These are phyloP conservation scores for Vishniacozyma victoriae DNA, from an alignment of 768 basidiomycete species.

Conservation along the genomic window DNA sequence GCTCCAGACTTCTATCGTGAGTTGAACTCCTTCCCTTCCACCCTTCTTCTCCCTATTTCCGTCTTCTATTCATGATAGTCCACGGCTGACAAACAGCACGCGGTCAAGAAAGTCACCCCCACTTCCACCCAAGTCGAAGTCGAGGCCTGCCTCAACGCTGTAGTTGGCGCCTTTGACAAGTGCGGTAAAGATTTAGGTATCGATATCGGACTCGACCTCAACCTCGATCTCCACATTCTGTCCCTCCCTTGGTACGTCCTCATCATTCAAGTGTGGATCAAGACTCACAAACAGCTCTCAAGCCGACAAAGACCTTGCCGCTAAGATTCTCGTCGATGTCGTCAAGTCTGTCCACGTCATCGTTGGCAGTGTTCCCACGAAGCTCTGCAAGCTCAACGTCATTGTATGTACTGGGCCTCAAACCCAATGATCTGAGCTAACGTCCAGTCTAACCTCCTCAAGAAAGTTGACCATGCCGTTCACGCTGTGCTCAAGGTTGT, in stretches of 20 bases:
- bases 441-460: slow-evolving; percentile 1
- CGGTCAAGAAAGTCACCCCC: slow-evolving; percentile 2
- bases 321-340: slow-evolving; percentile 7
- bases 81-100: neutral
- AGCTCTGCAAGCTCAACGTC: slow-evolving; percentile 2
- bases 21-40: neutral
- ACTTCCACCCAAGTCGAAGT: slow-evolving; percentile 7
- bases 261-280: slow-evolving; percentile 1
- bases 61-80: slow-evolving; percentile 1
- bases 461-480: slow-evolving; percentile 4
- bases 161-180: slow-evolving; percentile 10
- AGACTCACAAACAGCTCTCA: neutral
- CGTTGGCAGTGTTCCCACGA: slow-evolving; percentile 2
- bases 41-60: neutral
- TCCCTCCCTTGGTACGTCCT: slow-evolving; percentile 1
- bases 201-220: slow-evolving; percentile 5
- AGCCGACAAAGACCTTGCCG: slow-evolving; percentile 2
- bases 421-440: neutral
- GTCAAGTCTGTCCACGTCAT: slow-evolving; percentile 4
- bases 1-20: slow-evolving; percentile 9
- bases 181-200: slow-evolving; percentile 8
- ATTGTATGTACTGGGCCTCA: slow-evolving; percentile 2
- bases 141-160: slow-evolving; percentile 5
- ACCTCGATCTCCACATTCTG: slow-evolving; percentile 2
- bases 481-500: slow-evolving; percentile 4